These are phyloP conservation scores for Pythium diclinum DNA, from an alignment of 352 stramenopile species.

Conservation along the genomic window DNA sequence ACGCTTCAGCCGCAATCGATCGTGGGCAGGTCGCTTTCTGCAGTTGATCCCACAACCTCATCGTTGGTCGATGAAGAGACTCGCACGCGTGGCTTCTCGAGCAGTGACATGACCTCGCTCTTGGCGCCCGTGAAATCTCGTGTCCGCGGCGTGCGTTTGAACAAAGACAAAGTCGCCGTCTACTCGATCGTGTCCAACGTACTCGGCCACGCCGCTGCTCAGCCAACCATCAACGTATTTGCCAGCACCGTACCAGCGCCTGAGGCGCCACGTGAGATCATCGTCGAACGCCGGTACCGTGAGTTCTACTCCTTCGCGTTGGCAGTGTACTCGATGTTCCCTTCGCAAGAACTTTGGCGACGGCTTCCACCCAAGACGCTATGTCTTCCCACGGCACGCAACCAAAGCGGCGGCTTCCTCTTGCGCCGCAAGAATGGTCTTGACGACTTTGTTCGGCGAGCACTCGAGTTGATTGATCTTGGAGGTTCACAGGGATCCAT, in stretches of 20 bases:
- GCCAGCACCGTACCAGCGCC: background rate
- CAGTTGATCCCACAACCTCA: conserved; percentile 7
- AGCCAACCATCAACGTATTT: background rate
- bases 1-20: background rate
- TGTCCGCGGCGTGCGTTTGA: conserved; percentile 53
- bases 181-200: conserved; percentile 59
- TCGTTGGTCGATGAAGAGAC: background rate
- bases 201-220: conserved; percentile 7
- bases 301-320: conserved; percentile 77
- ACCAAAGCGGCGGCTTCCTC: conserved; percentile 52
- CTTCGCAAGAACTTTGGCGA: conserved; percentile 50
- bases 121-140: conserved; percentile 41
- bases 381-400: conserved; percentile 27
- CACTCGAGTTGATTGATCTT: conserved; percentile 60
- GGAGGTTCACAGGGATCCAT: conserved; percentile 44
- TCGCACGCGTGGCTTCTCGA: conserved; percentile 8
- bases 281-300: conserved; percentile 66
- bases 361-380: conserved; percentile 68
- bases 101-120: conserved; percentile 3
- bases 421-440: conserved; percentile 59
- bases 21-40: conserved; percentile 26
- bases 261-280: conserved; percentile 26
- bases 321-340: conserved; percentile 61
- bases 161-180: conserved; percentile 43
- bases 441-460: conserved; percentile 58